phyloP scores from a whole-genome alignment of 495 filamentous ascomycete genomes.

The Cryomyces antarcticus region DNA sequence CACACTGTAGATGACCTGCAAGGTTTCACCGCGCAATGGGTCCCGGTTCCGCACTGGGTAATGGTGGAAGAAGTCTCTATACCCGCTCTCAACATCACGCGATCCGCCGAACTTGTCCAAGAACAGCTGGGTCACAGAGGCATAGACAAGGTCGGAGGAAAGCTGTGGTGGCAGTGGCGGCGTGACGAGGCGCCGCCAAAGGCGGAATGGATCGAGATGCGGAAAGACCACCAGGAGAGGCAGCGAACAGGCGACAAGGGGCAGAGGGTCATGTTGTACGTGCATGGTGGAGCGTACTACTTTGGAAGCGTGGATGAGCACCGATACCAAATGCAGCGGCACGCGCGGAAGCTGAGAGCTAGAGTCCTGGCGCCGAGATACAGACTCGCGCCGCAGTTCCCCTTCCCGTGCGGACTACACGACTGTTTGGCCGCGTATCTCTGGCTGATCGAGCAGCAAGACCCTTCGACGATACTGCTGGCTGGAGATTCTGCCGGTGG shows the following conservation, averaged over 20 bases:
- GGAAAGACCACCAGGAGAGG: slow-evolving; percentile 50
- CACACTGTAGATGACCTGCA: slow-evolving; percentile 87
- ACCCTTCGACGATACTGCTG: slow-evolving; percentile 56
- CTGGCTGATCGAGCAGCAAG: slow-evolving; percentile 51
- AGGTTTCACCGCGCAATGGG: slow-evolving; percentile 73
- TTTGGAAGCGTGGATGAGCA: slow-evolving; percentile 92
- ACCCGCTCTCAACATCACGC: slow-evolving; percentile 33
- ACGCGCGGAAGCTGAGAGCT: slow-evolving; percentile 82
- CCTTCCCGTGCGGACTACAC: slow-evolving; percentile 77
- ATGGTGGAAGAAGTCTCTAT: slow-evolving; percentile 55
- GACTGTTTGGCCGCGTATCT: slow-evolving; percentile 81
- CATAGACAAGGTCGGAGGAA: slow-evolving; percentile 53
- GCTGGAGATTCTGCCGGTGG: slow-evolving; percentile 85
- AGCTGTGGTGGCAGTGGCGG: slow-evolving; percentile 92
- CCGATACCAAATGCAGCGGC: slow-evolving; percentile 85
- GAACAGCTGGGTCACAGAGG: slow-evolving; percentile 58
- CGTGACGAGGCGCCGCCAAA: slow-evolving; percentile 36
- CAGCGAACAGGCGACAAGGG: slow-evolving; percentile 34
- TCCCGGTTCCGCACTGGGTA: slow-evolving; percentile 78
- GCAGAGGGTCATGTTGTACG: slow-evolving; percentile 75
- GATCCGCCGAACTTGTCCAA: slow-evolving; percentile 40
- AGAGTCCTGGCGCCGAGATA: slow-evolving; percentile 76
- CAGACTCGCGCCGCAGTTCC: slow-evolving; percentile 78
- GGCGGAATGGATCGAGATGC: slow-evolving; percentile 95
- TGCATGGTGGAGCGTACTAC: slow-evolving; percentile 69